phyloP scores from a whole-genome alignment of 2,329 filamentous ascomycete species.

The Seiridium unicorne region DNA sequence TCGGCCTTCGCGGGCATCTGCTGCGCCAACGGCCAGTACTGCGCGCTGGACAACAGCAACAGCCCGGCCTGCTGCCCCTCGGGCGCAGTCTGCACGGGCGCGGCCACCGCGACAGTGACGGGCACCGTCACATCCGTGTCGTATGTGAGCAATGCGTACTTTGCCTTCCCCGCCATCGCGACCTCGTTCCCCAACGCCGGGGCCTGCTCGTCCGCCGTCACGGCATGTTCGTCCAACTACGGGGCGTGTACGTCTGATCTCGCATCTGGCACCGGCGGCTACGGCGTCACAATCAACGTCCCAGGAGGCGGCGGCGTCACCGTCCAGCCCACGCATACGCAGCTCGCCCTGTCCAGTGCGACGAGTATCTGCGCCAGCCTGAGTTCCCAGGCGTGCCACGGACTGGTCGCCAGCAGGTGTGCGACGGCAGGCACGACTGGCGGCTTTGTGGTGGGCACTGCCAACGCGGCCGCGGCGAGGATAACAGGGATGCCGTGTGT shows the following conservation, averaged over 20 bases:
- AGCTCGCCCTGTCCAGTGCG: conserved; percentile 43
- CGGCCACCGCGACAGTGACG: conserved; percentile 38
- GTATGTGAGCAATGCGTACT: conserved; percentile 57
- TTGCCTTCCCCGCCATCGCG: conserved; percentile 57
- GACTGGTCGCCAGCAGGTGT: conserved; percentile 41
- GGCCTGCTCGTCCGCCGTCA: conserved; percentile 50
- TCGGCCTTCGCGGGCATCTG: conserved; percentile 46
- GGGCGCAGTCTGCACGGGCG: conserved; percentile 54
- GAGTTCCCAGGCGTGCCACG: conserved; percentile 50
- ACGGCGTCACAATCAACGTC: conserved; percentile 55
- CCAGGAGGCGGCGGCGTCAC: conserved; percentile 53
- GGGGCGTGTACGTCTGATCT: conserved; percentile 51
- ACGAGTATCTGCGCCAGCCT: conserved; percentile 55
- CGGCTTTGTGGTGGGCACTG: conserved; percentile 24
- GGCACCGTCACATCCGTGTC: conserved; percentile 37
- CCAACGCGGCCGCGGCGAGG: conserved; percentile 22
- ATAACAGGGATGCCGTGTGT: conserved; percentile 24
- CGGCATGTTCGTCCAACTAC: conserved; percentile 53
- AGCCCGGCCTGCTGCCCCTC: conserved; percentile 54
- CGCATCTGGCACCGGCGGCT: conserved; percentile 35
- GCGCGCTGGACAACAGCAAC: conserved; percentile 46
- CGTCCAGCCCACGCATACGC: conserved; percentile 38
- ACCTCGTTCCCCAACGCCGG: conserved; percentile 50
- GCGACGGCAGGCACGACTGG: conserved; percentile 21
- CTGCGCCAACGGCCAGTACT: conserved; percentile 49